A percentile compares a stretch with the other conserved stretches of the same genome.
Conservation (phyloP, 495 filamentous ascomycete species). For the Hypoxylon fragiforme region DNA sequence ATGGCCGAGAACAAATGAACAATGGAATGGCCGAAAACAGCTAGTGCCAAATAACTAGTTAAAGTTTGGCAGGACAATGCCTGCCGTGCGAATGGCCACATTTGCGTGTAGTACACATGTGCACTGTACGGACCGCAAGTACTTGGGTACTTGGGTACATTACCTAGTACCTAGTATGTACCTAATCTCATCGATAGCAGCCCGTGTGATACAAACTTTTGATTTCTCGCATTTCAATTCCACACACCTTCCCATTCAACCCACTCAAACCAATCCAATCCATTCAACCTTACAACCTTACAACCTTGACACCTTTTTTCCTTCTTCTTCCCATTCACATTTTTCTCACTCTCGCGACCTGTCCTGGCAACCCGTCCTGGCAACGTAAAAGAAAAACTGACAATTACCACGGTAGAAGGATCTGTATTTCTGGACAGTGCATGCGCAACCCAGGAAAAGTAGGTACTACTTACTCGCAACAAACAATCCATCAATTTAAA, state of each 20-base stretch:
- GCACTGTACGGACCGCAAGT: too few species aligned
- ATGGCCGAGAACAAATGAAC: conserved; percentile 17
- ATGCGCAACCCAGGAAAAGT: too few species aligned
- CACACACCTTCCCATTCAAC: background rate
- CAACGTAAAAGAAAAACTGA: background rate
- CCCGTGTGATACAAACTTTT: background rate
- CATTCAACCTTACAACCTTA: background rate
- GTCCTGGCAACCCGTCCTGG: background rate
- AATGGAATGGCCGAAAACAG: conserved; percentile 6
- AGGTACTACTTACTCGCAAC: too few species aligned
- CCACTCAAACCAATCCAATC: background rate
- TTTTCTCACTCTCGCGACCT: background rate
- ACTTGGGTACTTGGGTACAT: too few species aligned
- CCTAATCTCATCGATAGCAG: background rate
- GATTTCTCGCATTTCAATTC: background rate
- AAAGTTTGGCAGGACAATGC: conserved; percentile 6
- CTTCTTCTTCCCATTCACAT: background rate
- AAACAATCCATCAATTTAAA: too few species aligned
- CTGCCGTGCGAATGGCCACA: too few species aligned
- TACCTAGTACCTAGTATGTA: background rate
- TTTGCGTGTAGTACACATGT: too few species aligned
- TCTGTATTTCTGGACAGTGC: too few species aligned
- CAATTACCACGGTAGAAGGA: too few species aligned
- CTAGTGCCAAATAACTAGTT: conserved; percentile 6
- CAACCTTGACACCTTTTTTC: background rate